Percentiles rank a stretch among this genome's conserved stretches.
These are phyloP conservation scores for Ceratocystis harringtonii DNA, from an alignment of 2,329 filamentous ascomycete genomes.

Conservation along the genomic window DNA sequence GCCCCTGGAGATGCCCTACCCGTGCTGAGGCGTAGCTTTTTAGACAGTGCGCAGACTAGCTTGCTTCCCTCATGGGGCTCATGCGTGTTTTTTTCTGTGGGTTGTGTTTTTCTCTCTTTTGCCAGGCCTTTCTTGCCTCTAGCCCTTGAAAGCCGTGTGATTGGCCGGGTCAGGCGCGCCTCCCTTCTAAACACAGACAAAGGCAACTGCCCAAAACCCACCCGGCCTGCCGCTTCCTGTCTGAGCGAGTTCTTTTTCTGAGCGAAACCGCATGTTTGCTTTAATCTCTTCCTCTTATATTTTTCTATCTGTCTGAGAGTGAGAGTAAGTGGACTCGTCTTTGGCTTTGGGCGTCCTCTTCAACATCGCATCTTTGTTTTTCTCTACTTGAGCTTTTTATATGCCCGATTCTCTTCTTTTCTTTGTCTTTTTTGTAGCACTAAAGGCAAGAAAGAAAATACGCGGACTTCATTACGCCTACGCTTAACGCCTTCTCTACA, in stretches of 20 bases:
- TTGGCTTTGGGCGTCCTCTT: not conserved
- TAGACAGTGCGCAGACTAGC: no score
- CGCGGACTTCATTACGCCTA: not conserved
- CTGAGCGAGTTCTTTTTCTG: conserved; percentile 5
- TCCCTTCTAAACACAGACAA: conserved; percentile 11
- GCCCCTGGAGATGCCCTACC: no score
- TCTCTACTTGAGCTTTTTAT: not conserved
- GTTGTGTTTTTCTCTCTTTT: not conserved
- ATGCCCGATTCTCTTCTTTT: not conserved
- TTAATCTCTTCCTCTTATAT: not conserved
- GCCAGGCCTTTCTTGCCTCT: not conserved
- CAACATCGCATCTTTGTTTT: not conserved
- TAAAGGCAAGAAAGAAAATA: no score
- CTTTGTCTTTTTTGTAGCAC: no score
- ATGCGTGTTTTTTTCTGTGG: conserved; percentile 13
- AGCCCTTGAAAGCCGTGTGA: conserved; percentile 1
- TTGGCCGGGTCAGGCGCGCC: conserved; percentile 15
- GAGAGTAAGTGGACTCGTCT: no score
- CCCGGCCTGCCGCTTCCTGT: conserved; percentile 2
- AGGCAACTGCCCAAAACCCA: conserved; percentile 9
- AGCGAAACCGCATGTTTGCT: not conserved
- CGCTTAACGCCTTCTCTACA: not conserved
- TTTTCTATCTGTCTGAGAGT: conserved; percentile 4
- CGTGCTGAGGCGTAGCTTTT: no score
- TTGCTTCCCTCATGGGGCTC: not conserved